phyloP scores from a whole-genome alignment of 768 basidiomycete species.

The Kwoniella bestiolae region DNA sequence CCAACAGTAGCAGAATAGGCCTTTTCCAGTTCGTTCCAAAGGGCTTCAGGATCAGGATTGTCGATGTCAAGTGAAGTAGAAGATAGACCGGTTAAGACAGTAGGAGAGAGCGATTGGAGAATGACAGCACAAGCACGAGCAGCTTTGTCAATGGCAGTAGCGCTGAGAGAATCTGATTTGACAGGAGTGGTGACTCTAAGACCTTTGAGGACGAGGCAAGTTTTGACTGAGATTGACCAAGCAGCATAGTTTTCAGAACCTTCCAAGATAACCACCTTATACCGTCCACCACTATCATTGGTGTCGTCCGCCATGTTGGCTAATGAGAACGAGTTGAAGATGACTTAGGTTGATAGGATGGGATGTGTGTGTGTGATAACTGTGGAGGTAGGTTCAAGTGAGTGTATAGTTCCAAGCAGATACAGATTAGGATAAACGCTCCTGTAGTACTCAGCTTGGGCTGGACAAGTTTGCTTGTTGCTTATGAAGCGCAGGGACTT shows the following conservation, averaged over 20 bases:
- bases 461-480: background rate
- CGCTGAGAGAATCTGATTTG: background rate
- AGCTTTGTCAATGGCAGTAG: background rate
- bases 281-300: background rate
- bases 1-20: constrained; percentile 19
- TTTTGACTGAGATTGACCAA: background rate
- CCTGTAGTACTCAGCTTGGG: background rate
- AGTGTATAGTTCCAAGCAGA: too few relatives aligned
- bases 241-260: background rate
- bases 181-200: background rate
- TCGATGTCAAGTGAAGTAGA: background rate
- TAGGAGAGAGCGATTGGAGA: background rate
- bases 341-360: too few relatives aligned
- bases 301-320: background rate
- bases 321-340: too few relatives aligned
- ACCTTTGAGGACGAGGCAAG: background rate
- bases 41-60: background rate
- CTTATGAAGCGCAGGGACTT: background rate
- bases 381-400: too few relatives aligned
- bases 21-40: constrained; percentile 1
- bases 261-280: background rate
- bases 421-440: too few relatives aligned
- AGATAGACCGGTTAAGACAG: background rate
- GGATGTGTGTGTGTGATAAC: too few relatives aligned
- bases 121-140: background rate